phyloP scores from a whole-genome alignment of 2,329 filamentous ascomycete genomes.

The Fusarium aywerte region DNA sequence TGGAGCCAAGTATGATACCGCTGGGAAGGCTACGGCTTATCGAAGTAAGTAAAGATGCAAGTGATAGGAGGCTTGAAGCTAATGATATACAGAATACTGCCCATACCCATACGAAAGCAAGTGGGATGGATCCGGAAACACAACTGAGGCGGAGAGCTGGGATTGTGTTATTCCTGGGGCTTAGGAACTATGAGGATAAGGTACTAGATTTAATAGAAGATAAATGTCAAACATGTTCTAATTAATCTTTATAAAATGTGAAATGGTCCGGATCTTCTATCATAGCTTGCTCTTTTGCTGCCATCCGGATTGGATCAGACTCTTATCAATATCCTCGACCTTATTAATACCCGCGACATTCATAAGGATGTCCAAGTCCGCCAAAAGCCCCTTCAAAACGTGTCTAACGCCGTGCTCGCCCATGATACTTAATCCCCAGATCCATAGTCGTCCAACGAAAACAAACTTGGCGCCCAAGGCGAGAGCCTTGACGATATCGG shows the following conservation, averaged over 20 bases:
- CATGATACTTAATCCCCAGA: conserved; percentile 21
- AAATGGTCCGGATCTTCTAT: accelerated
- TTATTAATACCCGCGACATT: conserved; percentile 6
- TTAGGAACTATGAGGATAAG: neutral
- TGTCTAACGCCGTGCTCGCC: conserved; percentile 23
- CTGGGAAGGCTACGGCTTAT: neutral
- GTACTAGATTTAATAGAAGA: no score
- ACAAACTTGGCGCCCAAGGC: conserved; percentile 29
- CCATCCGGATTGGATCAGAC: neutral
- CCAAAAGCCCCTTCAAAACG: conserved; percentile 12
- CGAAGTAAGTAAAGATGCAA: neutral
- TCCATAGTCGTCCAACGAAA: conserved; percentile 17
- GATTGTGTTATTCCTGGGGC: neutral
- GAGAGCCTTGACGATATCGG: conserved; percentile 27
- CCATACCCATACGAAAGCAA: conserved; percentile 11
- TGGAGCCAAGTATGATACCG: neutral
- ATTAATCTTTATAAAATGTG: no score
- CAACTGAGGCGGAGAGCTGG: neutral
- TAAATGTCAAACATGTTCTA: no score
- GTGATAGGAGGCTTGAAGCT: accelerated
- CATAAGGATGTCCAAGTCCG: conserved; percentile 12
- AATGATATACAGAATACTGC: neutral
- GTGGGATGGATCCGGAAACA: conserved; percentile 13
- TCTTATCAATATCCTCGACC: conserved; percentile 8
- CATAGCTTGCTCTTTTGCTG: neutral